Evolutionary conservation across 164 flowering plant genomes (phyloP), one percentile per base, ranked within the genome.

Genomic region (Magnolia sinica): DNA sequence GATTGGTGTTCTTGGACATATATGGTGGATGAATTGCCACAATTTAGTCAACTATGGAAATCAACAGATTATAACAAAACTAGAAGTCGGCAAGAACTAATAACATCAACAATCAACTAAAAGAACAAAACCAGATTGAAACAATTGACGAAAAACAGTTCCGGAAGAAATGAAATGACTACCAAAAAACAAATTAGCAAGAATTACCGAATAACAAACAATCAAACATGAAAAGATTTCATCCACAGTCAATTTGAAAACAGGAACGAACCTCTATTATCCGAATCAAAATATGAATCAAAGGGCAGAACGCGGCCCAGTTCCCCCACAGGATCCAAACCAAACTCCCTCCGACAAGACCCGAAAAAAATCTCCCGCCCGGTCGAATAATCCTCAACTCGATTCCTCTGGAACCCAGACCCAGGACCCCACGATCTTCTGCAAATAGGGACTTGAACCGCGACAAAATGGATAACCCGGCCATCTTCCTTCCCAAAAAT

Each of bases 331-430:
- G 90, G 71, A 82, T 90, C 93, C 37, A 84, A 80, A 78, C 87
- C 83, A 18, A 93, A 85, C 81, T 92, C 97, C 76, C 88, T 89
- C 79, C 97, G 78, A 86, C 98, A 95, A 19, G 93, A 88, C 73
- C 97, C 88, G 31, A 88, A 85, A 4, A 84, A 75, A 76, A 77
- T 76, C 64, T 87, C 91, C 22, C 74, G 74, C 59, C 51, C 68
- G 63, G 80, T 78, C n/a, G 76, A 79, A 37, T 85, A 83, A 64
- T 85, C 79, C 18, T 80, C 89, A 58, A 78, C 71, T 23, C 79
- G 66, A 63, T 68, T 31, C 49, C 71, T 31, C n/a, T 19, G 14
- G 16, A 16, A 69, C 78, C 78, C 85, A 69, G 77, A 50, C 11
- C 80, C 74, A 14, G 2, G 3, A 18, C 20, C 23, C 84, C 83